Evolutionary conservation across 495 filamentous ascomycete species (phyloP).

Genomic region (Podospora appendiculata): DNA sequence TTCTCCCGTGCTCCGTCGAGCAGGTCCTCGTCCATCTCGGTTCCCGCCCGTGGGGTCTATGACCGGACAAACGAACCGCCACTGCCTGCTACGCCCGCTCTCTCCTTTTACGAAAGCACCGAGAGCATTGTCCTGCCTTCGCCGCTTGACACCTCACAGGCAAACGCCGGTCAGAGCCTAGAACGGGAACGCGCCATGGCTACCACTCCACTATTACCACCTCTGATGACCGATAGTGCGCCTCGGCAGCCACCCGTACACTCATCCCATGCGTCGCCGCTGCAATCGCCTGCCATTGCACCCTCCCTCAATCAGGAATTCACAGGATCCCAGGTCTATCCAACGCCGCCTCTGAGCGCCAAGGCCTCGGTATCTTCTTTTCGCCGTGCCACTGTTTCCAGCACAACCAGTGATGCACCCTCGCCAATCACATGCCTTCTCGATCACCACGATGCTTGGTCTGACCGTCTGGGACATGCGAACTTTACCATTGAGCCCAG

Average conservation of each 20-base stretch:
- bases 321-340: slow-evolving; percentile 28
- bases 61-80: slow-evolving; percentile 46
- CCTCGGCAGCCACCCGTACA: slow-evolving; percentile 20
- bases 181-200: slow-evolving; percentile 57
- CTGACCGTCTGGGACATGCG: slow-evolving; percentile 75
- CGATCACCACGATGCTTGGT: slow-evolving; percentile 70
- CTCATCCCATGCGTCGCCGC: slow-evolving; percentile 57
- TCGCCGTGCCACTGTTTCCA: slow-evolving; percentile 34
- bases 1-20: slow-evolving; percentile 50
- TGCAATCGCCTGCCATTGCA: slow-evolving; percentile 69
- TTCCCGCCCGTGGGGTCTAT: slow-evolving; percentile 39
- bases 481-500: slow-evolving; percentile 84
- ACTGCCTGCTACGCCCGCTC: slow-evolving; percentile 57
- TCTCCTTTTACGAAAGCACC: slow-evolving; percentile 57
- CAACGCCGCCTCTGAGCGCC: slow-evolving; percentile 72
- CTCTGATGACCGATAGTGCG: slow-evolving; percentile 54
- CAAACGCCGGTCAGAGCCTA: slow-evolving; percentile 38
- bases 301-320: slow-evolving; percentile 18
- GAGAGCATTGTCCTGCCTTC: slow-evolving; percentile 32
- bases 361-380: slow-evolving; percentile 76
- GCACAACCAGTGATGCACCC: slow-evolving; percentile 26
- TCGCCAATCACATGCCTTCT: slow-evolving; percentile 49
- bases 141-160: slow-evolving; percentile 53
- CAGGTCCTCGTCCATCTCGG: slow-evolving; percentile 61
- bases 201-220: slow-evolving; percentile 75